A percentile compares a stretch with the other conserved stretches of the same genome.
Evolutionary conservation across 495 filamentous ascomycete genomes (phyloP).

Genomic region (Delitschia confertaspora): DNA sequence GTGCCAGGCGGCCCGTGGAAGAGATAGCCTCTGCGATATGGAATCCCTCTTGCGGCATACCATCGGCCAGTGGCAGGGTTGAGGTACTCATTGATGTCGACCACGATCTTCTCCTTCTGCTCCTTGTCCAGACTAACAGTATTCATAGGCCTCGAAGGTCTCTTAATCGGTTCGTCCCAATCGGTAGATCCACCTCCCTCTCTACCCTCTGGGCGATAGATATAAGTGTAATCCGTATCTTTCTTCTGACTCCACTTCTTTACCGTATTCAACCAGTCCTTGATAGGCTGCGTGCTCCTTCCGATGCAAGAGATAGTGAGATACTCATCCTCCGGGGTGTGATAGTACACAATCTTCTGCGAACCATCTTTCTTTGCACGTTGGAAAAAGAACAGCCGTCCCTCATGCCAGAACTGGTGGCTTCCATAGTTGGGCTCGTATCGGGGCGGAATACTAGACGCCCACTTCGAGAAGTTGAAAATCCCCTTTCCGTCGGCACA

Average conservation of each 20-base stretch:
- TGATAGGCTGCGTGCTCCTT: slow-evolving; percentile 51
- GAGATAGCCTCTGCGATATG: slow-evolving; percentile 38
- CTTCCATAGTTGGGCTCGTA: slow-evolving; percentile 44
- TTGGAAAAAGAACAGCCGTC: slow-evolving; percentile 24
- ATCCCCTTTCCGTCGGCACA: slow-evolving; percentile 25
- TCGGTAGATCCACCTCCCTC: slow-evolving; percentile 34
- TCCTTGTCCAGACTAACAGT: slow-evolving; percentile 73
- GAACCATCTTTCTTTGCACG: slow-evolving; percentile 12
- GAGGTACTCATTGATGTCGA: slow-evolving; percentile 84
- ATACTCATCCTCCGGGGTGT: slow-evolving; percentile 33
- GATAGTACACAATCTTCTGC: not conserved
- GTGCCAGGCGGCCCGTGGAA: slow-evolving; percentile 38
- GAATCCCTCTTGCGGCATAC: slow-evolving; percentile 62
- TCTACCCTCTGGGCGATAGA: slow-evolving; percentile 40
- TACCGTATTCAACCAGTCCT: slow-evolving; percentile 48
- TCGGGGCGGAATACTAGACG: slow-evolving; percentile 38
- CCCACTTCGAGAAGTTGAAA: slow-evolving; percentile 38
- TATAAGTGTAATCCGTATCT: slow-evolving; percentile 40
- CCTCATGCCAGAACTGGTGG: slow-evolving; percentile 38
- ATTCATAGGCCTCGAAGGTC: slow-evolving; percentile 67
- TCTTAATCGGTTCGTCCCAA: slow-evolving; percentile 58
- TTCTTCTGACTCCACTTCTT: slow-evolving; percentile 34
- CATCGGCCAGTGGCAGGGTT: slow-evolving; percentile 59
- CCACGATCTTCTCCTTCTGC: slow-evolving; percentile 62
- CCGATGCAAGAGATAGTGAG: slow-evolving; percentile 43